Base-by-base conservation (phyloP, 805 yeast genomes). In the Komagataella mondaviorum region DNA sequence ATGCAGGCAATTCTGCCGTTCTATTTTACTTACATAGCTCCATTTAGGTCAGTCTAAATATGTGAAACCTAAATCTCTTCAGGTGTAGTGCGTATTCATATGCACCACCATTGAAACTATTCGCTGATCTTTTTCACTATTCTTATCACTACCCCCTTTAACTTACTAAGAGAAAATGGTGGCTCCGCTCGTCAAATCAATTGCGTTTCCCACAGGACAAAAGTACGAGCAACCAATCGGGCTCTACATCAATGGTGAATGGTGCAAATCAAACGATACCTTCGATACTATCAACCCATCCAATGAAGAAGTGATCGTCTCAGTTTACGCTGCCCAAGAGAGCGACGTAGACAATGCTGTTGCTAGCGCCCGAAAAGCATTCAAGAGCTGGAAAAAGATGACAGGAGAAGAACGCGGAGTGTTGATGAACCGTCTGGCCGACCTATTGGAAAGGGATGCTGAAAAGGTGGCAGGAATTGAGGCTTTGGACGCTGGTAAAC, bases 211-310 rank as follows among this genome's bases (percentile, higher is more conserved):
- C 18, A 72, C 71, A 45, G 83, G 83, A 49, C 58, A 62, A 48
- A 71, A 69, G 49, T 76, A 68, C 62, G 57, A 63, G 23, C 84
- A 78, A 58, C 87, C 85, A 44, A 54, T 79, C n/a, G 88, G 87
- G 6, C 67, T 81, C 54, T 81, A 78, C 63, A 78, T 79, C 59
- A 71, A 77, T 63, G 78, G 78, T 57, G 76, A 78, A 60, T 77
- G 74, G 63, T 67, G 70, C 43, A 56, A 62, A 30, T 63, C 78
- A 6, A 55, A 60, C 23, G 59, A 65, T 22, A 64, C 61, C 24
- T 63, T 76, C 23, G 75, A 71, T 49, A 69, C 78, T 1, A 56
- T 71, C 44, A 67, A 76, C 55, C 83, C 83, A 16, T 63, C 78
- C 3, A 77, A 78, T 10, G 79, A 71, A 53, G 69, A 71, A 55